Evolutionary conservation across 2,329 filamentous ascomycete species (phyloP).

Genomic region (Neonectria hederae): DNA sequence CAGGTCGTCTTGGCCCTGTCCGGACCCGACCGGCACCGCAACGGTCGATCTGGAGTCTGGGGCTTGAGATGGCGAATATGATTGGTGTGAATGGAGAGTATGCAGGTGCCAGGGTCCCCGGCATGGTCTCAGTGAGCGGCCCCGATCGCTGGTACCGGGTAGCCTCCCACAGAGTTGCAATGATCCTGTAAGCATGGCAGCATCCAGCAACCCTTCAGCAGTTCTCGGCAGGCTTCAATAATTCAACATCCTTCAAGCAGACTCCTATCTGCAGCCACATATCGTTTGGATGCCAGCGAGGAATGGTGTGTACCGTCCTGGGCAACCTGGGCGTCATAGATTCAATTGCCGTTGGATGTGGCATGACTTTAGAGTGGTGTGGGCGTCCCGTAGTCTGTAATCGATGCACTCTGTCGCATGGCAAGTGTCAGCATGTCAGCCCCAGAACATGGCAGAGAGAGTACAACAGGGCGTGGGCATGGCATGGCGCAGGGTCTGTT

Average conservation of each 20-base stretch:
- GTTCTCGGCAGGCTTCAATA: not conserved
- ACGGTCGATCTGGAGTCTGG: conserved; percentile 23
- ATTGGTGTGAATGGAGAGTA: conserved; percentile 14
- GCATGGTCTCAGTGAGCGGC: conserved; percentile 7
- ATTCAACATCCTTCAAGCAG: not conserved
- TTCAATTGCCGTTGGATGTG: conserved; percentile 15
- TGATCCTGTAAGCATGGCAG: not conserved
- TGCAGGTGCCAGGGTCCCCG: conserved; percentile 13
- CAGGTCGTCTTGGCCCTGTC: conserved; percentile 9
- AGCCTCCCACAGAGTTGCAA: not conserved
- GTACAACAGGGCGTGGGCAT: not conserved
- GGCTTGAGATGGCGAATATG: conserved; percentile 1
- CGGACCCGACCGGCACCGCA: conserved; percentile 10
- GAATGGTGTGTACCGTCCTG: conserved; percentile 5
- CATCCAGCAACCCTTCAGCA: not conserved
- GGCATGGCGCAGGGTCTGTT: conserved; percentile 1
- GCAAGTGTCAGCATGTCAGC: conserved; percentile 22
- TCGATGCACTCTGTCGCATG: conserved; percentile 11
- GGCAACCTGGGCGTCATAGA: not conserved
- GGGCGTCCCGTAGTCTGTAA: not conserved
- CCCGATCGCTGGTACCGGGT: conserved; percentile 1
- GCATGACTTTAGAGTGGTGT: conserved; percentile 3
- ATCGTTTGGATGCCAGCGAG: not conserved
- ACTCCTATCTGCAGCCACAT: not conserved
- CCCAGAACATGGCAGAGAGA: not conserved